phyloP scores from a whole-genome alignment of 2,329 filamentous ascomycete genomes.

The Zelopaecilomyces penicillatus region DNA sequence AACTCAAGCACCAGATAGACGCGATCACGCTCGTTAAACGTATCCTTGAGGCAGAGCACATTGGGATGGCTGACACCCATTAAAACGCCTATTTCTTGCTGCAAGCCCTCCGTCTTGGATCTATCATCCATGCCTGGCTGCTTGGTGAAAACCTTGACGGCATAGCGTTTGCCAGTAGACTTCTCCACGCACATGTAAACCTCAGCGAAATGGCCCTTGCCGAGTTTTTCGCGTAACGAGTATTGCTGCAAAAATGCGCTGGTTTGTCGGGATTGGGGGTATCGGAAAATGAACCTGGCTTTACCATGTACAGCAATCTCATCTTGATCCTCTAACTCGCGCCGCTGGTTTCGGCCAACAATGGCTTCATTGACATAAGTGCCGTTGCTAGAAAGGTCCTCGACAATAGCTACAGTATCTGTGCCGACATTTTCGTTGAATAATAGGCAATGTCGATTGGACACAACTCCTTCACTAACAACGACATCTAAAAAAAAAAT shows the following conservation, averaged over 20 bases:
- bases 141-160: conserved; percentile 92
- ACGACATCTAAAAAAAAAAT: conserved; percentile 47
- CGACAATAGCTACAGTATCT: conserved; percentile 64
- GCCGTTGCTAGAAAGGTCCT: conserved; percentile 92
- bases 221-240: conserved; percentile 72
- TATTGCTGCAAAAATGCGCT: conserved; percentile 83
- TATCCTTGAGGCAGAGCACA: conserved; percentile 86
- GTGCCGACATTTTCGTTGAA: conserved; percentile 53
- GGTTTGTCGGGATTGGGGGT: conserved; percentile 65
- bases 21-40: conserved; percentile 82
- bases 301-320: conserved; percentile 82
- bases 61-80: conserved; percentile 97
- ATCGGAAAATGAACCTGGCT: conserved; percentile 84
- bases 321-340: conserved; percentile 81
- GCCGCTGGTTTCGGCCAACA: conserved; percentile 82
- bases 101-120: conserved; percentile 74
- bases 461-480: conserved; percentile 71
- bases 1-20: conserved; percentile 89
- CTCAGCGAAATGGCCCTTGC: conserved; percentile 91
- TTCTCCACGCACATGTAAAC: conserved; percentile 90
- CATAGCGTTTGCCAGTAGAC: conserved; percentile 69
- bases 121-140: conserved; percentile 72
- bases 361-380: conserved; percentile 92
- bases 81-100: conserved; percentile 92
- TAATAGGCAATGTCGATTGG: conserved; percentile 72